A percentile compares a stretch with the other conserved stretches of the same genome.
Conservation (phyloP, 352 stramenopile genomes). For the Thraustochytrium sp. region DNA sequence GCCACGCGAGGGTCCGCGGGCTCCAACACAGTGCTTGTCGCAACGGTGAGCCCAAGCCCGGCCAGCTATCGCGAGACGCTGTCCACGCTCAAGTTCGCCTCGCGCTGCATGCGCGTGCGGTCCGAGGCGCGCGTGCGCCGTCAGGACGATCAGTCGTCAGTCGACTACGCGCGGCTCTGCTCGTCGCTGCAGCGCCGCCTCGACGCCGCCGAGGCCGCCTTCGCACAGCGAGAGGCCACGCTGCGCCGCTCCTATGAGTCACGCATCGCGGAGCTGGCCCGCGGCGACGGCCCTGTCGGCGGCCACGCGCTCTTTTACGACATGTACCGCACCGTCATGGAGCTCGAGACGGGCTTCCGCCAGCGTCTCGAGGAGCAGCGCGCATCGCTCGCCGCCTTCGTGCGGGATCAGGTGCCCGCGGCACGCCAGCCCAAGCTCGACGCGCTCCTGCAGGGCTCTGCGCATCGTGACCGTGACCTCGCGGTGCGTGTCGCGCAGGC, state of each 20-base stretch:
- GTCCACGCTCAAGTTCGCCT: slow-evolving; percentile 82
- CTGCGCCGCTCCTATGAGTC: slow-evolving; percentile 33
- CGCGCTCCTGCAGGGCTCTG: not conserved
- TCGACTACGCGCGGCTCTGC: slow-evolving; percentile 50
- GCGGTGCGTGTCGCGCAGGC: not conserved
- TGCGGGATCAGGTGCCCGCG: not conserved
- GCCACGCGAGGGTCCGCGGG: slow-evolving; percentile 61
- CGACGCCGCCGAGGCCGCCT: not conserved
- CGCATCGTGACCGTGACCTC: not conserved
- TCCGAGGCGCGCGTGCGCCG: not conserved
- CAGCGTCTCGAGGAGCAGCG: slow-evolving; percentile 7
- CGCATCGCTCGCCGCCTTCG: not conserved
- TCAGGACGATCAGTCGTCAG: no score
- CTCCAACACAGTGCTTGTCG: slow-evolving; percentile 82
- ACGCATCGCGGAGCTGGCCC: slow-evolving; percentile 14
- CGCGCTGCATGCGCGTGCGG: slow-evolving; percentile 49
- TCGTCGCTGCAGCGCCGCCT: slow-evolving; percentile 37
- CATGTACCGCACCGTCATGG: slow-evolving; percentile 41
- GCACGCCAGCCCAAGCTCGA: not conserved
- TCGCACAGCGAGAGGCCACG: slow-evolving; percentile 12
- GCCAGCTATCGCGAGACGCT: slow-evolving; percentile 81
- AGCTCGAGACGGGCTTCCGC: slow-evolving; percentile 21
- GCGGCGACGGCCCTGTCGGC: not conserved
- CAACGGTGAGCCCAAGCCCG: slow-evolving; percentile 71
- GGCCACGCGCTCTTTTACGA: slow-evolving; percentile 1